These are phyloP conservation scores for Daldinia vernicosa DNA, from an alignment of 495 filamentous ascomycete genomes.

Conservation along the genomic window DNA sequence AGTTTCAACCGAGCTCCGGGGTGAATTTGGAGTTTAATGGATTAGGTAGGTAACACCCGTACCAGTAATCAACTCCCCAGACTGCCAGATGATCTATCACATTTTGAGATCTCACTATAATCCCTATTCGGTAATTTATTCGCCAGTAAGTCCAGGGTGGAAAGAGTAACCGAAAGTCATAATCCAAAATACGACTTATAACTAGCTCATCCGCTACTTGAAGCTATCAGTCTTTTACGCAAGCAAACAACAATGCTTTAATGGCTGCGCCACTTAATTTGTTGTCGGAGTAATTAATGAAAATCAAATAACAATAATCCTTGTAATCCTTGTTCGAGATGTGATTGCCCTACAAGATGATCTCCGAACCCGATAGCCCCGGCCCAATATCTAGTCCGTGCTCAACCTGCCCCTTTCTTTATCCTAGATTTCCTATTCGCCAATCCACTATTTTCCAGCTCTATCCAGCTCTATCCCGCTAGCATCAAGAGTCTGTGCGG, in stretches of 20 bases:
- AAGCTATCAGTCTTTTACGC: background rate
- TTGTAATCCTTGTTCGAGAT: background rate
- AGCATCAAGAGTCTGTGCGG: background rate
- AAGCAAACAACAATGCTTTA: background rate
- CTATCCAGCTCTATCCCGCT: too few relatives aligned
- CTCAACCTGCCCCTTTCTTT: background rate
- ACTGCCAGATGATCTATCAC: background rate
- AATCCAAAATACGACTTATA: background rate
- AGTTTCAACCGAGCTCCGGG: background rate
- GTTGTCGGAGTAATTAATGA: background rate
- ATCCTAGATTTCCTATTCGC: background rate
- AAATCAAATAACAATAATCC: background rate
- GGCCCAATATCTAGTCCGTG: background rate
- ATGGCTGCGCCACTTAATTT: background rate
- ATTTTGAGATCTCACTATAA: background rate
- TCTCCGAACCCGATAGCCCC: background rate
- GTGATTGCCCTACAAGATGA: background rate
- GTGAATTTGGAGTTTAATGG: background rate
- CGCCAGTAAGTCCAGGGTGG: background rate
- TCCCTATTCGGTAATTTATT: background rate
- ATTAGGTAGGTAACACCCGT: background rate
- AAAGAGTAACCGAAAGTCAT: background rate
- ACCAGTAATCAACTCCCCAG: background rate
- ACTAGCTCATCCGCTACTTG: background rate
- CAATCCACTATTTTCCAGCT: too few relatives aligned